A percentile compares a stretch with the other conserved stretches of the same genome.
Evolutionary conservation across 305 asterid genomes (phyloP).

Genomic region (Andrographis paniculata): DNA sequence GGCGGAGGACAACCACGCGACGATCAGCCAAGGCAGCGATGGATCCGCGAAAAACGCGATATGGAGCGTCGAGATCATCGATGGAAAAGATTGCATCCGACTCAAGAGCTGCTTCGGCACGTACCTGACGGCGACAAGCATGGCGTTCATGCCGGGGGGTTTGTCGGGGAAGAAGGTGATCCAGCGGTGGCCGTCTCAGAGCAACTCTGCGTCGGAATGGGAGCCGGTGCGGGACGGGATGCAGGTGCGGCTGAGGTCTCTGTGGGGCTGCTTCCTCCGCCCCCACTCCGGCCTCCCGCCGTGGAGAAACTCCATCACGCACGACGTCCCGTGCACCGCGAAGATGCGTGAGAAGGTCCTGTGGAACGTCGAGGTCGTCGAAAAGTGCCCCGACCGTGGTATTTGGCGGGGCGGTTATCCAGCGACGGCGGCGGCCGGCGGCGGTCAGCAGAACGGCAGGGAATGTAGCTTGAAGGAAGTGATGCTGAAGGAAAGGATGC

Average conservation of each 20-base stretch:
- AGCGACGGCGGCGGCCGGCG: constrained; percentile 1
- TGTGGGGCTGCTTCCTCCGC: constrained; percentile 43
- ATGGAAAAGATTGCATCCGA: constrained; percentile 31
- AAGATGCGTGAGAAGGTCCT: constrained; percentile 37
- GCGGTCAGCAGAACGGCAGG: too few relatives aligned
- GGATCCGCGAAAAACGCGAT: constrained; percentile 30
- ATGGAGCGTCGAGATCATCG: constrained; percentile 48
- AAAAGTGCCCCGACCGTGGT: constrained; percentile 9
- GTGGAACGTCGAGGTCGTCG: constrained; percentile 63
- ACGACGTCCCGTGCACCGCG: constrained; percentile 32
- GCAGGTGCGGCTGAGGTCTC: constrained; percentile 46
- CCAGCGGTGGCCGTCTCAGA: constrained; percentile 33
- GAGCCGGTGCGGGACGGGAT: constrained; percentile 63
- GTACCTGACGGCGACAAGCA: constrained; percentile 54
- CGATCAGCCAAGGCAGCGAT: constrained; percentile 37
- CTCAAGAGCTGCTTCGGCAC: constrained; percentile 58
- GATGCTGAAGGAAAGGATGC: too few relatives aligned
- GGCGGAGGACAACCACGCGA: constrained; percentile 50
- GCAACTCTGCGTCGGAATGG: constrained; percentile 51
- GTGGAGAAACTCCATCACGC: constrained; percentile 54
- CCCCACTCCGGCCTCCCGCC: constrained; percentile 62
- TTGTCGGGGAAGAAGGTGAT: constrained; percentile 41
- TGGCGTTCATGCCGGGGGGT: constrained; percentile 49
- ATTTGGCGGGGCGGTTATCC: constrained; percentile 8
- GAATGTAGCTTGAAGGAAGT: too few relatives aligned